Base-by-base conservation (phyloP, 2,329 filamentous ascomycete species). In the Dactylellina drechsleri region DNA sequence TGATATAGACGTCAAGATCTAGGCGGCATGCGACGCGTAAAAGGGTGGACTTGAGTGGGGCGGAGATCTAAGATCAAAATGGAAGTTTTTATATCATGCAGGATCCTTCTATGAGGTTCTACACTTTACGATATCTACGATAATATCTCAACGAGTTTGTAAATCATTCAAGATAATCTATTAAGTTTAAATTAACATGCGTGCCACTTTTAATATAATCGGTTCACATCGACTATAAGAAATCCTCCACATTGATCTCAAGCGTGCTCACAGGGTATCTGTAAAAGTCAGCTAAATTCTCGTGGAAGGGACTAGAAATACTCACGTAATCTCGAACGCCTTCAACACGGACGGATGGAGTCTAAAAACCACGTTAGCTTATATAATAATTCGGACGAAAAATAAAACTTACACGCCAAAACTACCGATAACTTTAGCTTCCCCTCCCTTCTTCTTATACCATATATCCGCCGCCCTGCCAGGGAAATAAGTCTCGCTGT, bases 161-260 rank as follows among this genome's bases (percentile, higher is more conserved):
- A 23, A 23, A 23, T 23, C 4, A 23, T 23, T 23, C 23, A 23
- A 23, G 23, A 23, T 23, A 23, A 13, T 47, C 43, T 47, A 47
- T 47, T 47, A 47, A 10, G 15, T 54, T 54, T 36, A 54, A 54
- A 28, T 31, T n/a, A 13, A 31, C 4, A 52, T 2, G 18, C 16
- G 15, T 54, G 26, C 10, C 26, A 36, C 52, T 54, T 28, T 36
- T 36, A 36, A 7, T 36, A 36, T 54, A 31, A n/a, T 15, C 52
- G 3, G 3, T 54, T 20, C 28, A 57, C n/a, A 40, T 53, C 41
- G 31, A 56, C 61, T 67, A 75, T 75, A 75, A 97, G 85, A 86
- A 99, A 96, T 78, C 88, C 83, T 98, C 94, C 36, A 98, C 87
- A 83, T 98, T 97, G 81, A 99, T 87, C 85, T 99, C 95, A 78